These are phyloP conservation scores for Prorocentrum cordatum DNA, from an alignment of 169 alveolate genomes.

Conservation along the genomic window DNA sequence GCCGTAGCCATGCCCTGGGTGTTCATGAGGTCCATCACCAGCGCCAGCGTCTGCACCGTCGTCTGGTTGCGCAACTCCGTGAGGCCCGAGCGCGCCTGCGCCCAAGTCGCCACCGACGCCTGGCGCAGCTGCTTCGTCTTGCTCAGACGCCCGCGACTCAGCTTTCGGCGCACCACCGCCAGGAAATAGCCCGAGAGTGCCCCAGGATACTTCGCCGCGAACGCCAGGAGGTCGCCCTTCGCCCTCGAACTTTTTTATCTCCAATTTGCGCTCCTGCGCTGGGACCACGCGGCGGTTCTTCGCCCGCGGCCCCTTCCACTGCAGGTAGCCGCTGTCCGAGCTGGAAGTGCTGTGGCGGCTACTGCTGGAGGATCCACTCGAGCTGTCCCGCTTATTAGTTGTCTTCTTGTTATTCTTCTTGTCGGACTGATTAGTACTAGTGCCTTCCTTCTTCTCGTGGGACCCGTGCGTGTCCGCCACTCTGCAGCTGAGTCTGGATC, in stretches of 20 bases:
- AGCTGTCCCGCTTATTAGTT: neutral
- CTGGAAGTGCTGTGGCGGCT: neutral
- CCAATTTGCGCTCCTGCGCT: too few relatives aligned
- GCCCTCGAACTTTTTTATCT: neutral
- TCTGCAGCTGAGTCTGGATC: too few relatives aligned
- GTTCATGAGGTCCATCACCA: neutral
- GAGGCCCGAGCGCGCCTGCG: neutral
- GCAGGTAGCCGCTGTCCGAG: neutral
- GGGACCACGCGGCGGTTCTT: too few relatives aligned
- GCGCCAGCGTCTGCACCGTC: slow-evolving; percentile 14
- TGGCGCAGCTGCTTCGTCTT: neutral
- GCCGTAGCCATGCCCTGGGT: neutral
- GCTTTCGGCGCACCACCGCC: neutral
- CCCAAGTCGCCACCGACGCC: slow-evolving; percentile 19
- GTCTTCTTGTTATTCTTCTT: neutral
- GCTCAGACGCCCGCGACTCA: neutral
- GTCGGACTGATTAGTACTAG: neutral
- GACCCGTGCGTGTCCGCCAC: too few relatives aligned
- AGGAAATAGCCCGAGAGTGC: slow-evolving; percentile 22
- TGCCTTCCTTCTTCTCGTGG: neutral
- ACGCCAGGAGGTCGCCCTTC: slow-evolving; percentile 12
- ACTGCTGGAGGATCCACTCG: too few relatives aligned
- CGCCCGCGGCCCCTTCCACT: neutral
- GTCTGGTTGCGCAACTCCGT: slow-evolving; percentile 4
- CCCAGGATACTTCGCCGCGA: neutral